These are phyloP conservation scores for Arthroderma sp. DNA, from an alignment of 2,329 filamentous ascomycete species.

Conservation along the genomic window DNA sequence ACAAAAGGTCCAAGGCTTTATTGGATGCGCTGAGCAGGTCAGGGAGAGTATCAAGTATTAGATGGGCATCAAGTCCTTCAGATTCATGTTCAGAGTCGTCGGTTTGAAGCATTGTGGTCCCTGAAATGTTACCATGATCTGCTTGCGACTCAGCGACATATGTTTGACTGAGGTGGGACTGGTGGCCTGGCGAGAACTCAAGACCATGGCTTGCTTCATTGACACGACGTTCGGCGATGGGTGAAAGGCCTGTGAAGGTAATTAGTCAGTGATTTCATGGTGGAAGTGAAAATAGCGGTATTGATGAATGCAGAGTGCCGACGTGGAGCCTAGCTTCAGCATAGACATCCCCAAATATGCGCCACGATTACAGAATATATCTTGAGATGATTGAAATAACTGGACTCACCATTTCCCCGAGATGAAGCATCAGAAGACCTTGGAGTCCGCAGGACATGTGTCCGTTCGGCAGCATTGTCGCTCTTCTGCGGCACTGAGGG, in stretches of 20 bases:
- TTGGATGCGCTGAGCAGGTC: slow-evolving; percentile 10
- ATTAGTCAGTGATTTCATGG: background rate
- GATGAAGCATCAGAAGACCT: background rate
- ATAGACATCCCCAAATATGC: background rate
- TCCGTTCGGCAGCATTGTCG: background rate
- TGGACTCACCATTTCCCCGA: background rate
- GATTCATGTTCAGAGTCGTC: slow-evolving; percentile 10
- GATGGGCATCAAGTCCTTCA: background rate
- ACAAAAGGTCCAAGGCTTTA: slow-evolving; percentile 9
- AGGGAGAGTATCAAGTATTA: slow-evolving; percentile 13
- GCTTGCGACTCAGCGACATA: slow-evolving; percentile 7
- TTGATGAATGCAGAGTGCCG: background rate
- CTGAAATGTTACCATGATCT: slow-evolving; percentile 13
- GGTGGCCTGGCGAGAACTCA: background rate
- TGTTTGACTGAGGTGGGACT: slow-evolving; percentile 3
- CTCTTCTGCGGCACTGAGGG: background rate
- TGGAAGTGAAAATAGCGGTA: background rate
- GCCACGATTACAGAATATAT: background rate
- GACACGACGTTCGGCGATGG: background rate
- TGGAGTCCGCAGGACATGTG: background rate
- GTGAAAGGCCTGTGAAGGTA: background rate
- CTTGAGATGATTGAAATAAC: background rate
- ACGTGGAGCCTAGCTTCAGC: too few species aligned
- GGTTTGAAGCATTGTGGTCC: slow-evolving; percentile 9
- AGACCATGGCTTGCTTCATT: background rate